These are phyloP conservation scores for Discostella stelligera DNA, from an alignment of 352 stramenopile species.

Conservation along the genomic window DNA sequence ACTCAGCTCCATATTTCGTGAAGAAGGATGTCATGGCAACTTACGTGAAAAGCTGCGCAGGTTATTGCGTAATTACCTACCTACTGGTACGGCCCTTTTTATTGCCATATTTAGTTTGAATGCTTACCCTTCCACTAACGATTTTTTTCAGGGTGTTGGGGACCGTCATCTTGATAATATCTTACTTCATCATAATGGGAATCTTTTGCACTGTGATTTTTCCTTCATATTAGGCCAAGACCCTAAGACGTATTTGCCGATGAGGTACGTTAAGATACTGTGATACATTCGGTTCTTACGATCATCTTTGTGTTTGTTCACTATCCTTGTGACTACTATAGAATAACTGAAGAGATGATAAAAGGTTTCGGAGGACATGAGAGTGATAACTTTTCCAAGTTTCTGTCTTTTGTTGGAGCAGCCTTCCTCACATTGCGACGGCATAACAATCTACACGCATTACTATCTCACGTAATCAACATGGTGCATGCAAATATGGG, in stretches of 20 bases:
- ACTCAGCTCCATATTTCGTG: conserved; percentile 81
- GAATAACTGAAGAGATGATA: conserved; percentile 82
- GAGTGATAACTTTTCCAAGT: conserved; percentile 78
- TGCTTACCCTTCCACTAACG: background rate
- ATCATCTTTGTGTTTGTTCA: background rate
- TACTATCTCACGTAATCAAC: conserved; percentile 68
- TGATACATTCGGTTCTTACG: background rate
- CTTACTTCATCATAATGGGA: conserved; percentile 93
- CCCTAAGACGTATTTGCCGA: conserved; percentile 96
- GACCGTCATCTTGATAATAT: conserved; percentile 99
- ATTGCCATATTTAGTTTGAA: background rate
- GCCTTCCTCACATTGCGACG: conserved; percentile 73
- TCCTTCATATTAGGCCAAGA: conserved; percentile 98
- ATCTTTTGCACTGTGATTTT: conserved; percentile 99
- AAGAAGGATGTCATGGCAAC: conserved; percentile 90
- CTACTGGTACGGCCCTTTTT: conserved; percentile 62
- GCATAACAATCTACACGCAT: conserved; percentile 68
- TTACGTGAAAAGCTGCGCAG: conserved; percentile 96
- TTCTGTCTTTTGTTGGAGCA: conserved; percentile 72
- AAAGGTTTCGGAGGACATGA: conserved; percentile 76
- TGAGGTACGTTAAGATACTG: conserved; percentile 39
- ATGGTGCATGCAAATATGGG: conserved; percentile 57
- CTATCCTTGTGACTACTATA: conserved; percentile 7
- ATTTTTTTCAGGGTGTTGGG: conserved; percentile 92
- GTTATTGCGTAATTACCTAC: conserved; percentile 99